These are phyloP conservation scores for Arthrobotrys megalospora DNA, from an alignment of 2,329 filamentous ascomycete species.

Conservation along the genomic window DNA sequence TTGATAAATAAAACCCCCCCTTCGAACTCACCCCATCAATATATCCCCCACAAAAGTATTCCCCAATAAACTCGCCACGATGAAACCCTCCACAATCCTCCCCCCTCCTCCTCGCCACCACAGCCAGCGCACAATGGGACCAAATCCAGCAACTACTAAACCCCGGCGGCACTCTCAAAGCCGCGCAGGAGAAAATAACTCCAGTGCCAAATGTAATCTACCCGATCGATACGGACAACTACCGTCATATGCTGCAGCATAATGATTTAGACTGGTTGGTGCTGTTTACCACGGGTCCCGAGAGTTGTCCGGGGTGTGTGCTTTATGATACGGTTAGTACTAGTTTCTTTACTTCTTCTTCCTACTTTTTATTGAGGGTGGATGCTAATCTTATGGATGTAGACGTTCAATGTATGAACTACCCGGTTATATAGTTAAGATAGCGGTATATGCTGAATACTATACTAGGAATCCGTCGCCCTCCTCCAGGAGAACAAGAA, in stretches of 20 bases:
- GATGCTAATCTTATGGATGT: neutral
- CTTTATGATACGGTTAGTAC: slow-evolving; percentile 41
- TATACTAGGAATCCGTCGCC: slow-evolving; percentile 28
- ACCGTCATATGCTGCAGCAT: slow-evolving; percentile 22
- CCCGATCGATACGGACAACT: slow-evolving; percentile 19
- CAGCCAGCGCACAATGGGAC: slow-evolving; percentile 44
- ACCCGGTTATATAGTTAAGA: slow-evolving; percentile 10
- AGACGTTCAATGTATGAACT: slow-evolving; percentile 35
- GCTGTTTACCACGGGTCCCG: slow-evolving; percentile 41
- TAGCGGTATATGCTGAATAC: neutral
- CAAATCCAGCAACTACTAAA: slow-evolving; percentile 19
- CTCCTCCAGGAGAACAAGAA: slow-evolving; percentile 39
- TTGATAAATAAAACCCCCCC: no score
- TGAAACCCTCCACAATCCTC: slow-evolving; percentile 48
- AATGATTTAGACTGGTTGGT: slow-evolving; percentile 50
- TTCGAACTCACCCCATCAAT: no score
- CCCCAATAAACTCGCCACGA: no score
- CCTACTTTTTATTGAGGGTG: neutral
- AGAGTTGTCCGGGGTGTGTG: slow-evolving; percentile 51
- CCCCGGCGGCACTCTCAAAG: neutral
- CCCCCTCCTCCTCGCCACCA: neutral
- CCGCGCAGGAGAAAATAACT: neutral
- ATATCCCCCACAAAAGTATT: neutral
- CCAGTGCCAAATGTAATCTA: slow-evolving; percentile 23
- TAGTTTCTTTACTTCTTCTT: neutral